These are phyloP conservation scores for Amaranthus tricolor DNA, from an alignment of 179 eudicot species.

Conservation along the genomic window DNA sequence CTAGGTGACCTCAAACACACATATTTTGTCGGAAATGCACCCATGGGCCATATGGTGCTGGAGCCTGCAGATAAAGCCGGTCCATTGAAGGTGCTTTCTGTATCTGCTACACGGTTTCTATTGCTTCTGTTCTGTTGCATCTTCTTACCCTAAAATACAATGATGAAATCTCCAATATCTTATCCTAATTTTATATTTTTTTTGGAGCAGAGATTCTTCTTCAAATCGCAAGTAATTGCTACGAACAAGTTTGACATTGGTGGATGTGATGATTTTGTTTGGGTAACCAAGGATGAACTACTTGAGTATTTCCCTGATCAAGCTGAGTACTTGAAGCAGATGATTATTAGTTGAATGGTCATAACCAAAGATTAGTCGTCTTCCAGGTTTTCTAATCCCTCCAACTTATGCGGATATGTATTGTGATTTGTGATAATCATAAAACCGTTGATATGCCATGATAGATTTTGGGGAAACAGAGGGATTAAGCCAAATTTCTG, in stretches of 20 bases:
- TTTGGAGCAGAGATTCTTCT: conserved; percentile 67
- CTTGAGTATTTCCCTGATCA: conserved; percentile 77
- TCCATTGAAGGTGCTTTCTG: conserved; percentile 52
- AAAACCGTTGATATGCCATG: background rate
- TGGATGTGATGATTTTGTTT: conserved; percentile 68
- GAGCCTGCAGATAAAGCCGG: conserved; percentile 46
- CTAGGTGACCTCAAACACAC: conserved; percentile 84
- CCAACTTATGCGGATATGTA: background rate
- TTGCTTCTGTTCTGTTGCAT: background rate
- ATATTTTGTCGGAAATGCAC: conserved; percentile 93
- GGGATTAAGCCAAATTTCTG: conserved; percentile 7
- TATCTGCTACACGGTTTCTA: background rate
- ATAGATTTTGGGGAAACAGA: background rate
- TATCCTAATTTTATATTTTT: background rate
- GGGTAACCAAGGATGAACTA: conserved; percentile 88
- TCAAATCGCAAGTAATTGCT: conserved; percentile 83
- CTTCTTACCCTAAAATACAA: no score
- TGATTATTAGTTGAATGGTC: conserved; percentile 56
- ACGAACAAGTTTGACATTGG: conserved; percentile 49
- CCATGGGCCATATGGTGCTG: conserved; percentile 67
- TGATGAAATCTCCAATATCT: background rate
- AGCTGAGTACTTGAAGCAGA: conserved; percentile 59
- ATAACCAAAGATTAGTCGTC: background rate
- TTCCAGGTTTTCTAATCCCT: background rate
- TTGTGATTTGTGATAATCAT: background rate